Conservation (phyloP, 768 basidiomycete genomes). For the Pleurotus eryngii region DNA sequence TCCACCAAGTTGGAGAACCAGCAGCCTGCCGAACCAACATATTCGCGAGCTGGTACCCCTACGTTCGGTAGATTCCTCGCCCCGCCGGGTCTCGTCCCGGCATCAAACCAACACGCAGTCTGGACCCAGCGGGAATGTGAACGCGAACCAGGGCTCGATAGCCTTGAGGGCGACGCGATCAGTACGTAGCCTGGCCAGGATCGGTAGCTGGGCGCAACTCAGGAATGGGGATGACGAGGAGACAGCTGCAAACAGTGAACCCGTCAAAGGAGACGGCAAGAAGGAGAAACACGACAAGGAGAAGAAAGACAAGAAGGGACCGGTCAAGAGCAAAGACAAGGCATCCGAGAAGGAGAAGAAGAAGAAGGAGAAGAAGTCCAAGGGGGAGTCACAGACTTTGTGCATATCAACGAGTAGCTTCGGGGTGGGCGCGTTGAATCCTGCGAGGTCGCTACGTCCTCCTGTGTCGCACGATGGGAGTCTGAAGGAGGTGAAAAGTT, state of each 20-base stretch:
- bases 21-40: constrained; percentile 18
- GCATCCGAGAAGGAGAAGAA: constrained; percentile 24
- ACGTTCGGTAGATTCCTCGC: constrained; percentile 35
- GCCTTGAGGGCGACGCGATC: constrained; percentile 77
- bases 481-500: constrained; percentile 27
- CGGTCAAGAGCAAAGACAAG: constrained; percentile 24
- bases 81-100: constrained; percentile 15
- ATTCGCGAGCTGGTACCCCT: constrained; percentile 34
- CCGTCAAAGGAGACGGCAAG: constrained; percentile 14
- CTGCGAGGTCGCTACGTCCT: constrained; percentile 10
- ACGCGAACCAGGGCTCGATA: constrained; percentile 52
- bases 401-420: constrained; percentile 62
- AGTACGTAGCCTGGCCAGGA: constrained; percentile 66
- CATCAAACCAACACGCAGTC: constrained; percentile 6
- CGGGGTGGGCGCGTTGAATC: constrained; percentile 57
- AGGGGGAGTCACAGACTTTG: constrained; percentile 31
- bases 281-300: constrained; percentile 21
- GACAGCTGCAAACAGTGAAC: neutral
- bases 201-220: constrained; percentile 70
- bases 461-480: constrained; percentile 19
- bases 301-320: constrained; percentile 18
- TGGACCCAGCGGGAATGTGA: constrained; percentile 10
- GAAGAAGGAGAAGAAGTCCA: constrained; percentile 21
- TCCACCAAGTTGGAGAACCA: constrained; percentile 11
- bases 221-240: constrained; percentile 33